A percentile compares a stretch with the other conserved stretches of the same genome.
phyloP scores from a whole-genome alignment of 2,329 filamentous ascomycete species.

The Ceratocystis cubensis region DNA sequence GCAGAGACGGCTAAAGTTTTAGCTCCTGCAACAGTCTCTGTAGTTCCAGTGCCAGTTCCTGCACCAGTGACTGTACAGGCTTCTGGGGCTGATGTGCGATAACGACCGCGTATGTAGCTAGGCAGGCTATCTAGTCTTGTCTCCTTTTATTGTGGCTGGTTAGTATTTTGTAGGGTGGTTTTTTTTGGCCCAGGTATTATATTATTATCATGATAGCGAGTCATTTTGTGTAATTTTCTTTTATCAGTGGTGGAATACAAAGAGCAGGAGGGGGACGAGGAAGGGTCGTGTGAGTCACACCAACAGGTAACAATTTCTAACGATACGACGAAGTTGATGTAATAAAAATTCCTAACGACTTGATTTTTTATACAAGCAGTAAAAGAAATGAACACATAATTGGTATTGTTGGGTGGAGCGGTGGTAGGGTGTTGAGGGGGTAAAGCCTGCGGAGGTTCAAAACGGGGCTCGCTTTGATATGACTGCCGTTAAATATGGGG shows the following conservation, averaged over 20 bases:
- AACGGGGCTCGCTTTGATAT: not conserved
- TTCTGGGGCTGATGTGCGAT: constrained; percentile 22
- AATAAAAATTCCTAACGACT: not conserved
- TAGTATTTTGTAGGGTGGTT: constrained; percentile 5
- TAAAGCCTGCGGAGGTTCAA: not conserved
- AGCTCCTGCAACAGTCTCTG: no score
- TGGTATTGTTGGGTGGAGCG: not conserved
- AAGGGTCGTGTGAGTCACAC: not conserved
- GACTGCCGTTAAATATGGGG: not conserved
- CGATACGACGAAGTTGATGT: constrained; percentile 4
- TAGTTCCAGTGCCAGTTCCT: not conserved
- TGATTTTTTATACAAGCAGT: no score
- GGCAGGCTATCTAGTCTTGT: not conserved
- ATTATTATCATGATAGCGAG: constrained; percentile 23
- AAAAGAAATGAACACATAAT: not conserved
- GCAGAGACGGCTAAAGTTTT: not conserved
- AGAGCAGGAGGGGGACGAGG: not conserved
- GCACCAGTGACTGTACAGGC: not conserved
- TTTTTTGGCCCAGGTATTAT: not conserved
- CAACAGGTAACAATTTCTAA: not conserved
- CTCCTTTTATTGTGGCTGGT: not conserved
- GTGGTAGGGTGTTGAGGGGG: no score
- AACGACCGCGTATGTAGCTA: constrained; percentile 12
- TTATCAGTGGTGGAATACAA: not conserved
- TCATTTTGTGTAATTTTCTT: not conserved